Conservation (phyloP, 2,329 filamentous ascomycete genomes). For the Lizonia empirigonia region DNA sequence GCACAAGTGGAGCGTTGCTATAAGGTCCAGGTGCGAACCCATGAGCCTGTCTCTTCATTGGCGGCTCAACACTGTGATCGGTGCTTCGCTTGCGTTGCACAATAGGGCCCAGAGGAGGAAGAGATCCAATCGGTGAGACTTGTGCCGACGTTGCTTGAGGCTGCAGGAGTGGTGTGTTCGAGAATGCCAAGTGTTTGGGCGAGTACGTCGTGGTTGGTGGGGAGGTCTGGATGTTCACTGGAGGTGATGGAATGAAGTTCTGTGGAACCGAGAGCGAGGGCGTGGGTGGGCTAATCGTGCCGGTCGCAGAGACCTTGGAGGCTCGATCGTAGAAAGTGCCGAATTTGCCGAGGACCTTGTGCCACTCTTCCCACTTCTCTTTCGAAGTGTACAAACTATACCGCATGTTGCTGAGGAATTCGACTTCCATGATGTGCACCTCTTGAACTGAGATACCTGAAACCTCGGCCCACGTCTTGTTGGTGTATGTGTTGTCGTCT, state of each 20-base stretch:
- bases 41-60: slow-evolving; percentile 59
- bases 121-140: slow-evolving; percentile 51
- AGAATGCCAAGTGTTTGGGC: slow-evolving; percentile 51
- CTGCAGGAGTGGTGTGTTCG: slow-evolving; percentile 47
- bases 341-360: slow-evolving; percentile 80
- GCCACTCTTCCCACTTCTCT: slow-evolving; percentile 86
- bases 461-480: slow-evolving; percentile 99
- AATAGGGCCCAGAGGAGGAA: slow-evolving; percentile 51
- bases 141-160: slow-evolving; percentile 51
- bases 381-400: slow-evolving; percentile 90
- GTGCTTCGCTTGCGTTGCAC: slow-evolving; percentile 62
- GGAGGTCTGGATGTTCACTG: slow-evolving; percentile 57
- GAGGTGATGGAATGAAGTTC: slow-evolving; percentile 57
- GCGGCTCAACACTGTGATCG: slow-evolving; percentile 61
- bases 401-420: slow-evolving; percentile 97
- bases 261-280: slow-evolving; percentile 49
- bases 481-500: slow-evolving; percentile 98
- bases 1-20: slow-evolving; percentile 43
- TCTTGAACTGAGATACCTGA: slow-evolving; percentile 92
- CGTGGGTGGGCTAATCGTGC: slow-evolving; percentile 44
- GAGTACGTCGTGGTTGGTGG: slow-evolving; percentile 53
- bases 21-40: slow-evolving; percentile 46
- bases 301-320: slow-evolving; percentile 54
- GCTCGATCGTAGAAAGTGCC: slow-evolving; percentile 81
- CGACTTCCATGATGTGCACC: slow-evolving; percentile 99